phyloP scores from a whole-genome alignment of 2,329 filamentous ascomycete species.

The Aureobasidium sp. region DNA sequence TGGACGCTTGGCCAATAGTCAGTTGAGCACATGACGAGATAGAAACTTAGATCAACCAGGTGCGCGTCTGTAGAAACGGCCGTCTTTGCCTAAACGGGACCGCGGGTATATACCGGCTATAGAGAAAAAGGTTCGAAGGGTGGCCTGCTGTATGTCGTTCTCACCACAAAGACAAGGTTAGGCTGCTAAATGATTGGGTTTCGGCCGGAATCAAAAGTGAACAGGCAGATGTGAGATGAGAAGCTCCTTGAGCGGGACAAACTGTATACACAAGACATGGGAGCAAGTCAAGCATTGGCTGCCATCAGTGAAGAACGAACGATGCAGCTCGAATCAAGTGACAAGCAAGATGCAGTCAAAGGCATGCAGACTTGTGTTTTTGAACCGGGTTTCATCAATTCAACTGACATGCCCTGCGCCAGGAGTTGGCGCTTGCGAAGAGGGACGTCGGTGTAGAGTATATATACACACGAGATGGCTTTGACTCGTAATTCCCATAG shows the following conservation, averaged over 20 bases:
- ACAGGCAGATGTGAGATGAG: neutral
- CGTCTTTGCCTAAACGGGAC: neutral
- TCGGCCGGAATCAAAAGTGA: neutral
- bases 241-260: neutral
- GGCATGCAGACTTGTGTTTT: neutral
- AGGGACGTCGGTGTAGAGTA: conserved; percentile 4
- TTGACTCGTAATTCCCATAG: conserved; percentile 11
- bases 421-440: neutral
- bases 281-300: neutral
- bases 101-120: neutral
- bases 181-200: neutral
- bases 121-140: neutral
- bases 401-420: neutral
- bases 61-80: neutral
- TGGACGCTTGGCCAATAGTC: neutral
- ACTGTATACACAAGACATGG: neutral
- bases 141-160: neutral
- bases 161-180: neutral
- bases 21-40: neutral
- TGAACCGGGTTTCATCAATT: conserved; percentile 1
- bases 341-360: neutral
- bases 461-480: conserved; percentile 12
- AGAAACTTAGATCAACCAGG: neutral
- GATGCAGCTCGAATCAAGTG: neutral
- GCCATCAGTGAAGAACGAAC: neutral